Base-by-base conservation (phyloP, 305 asterid genomes). In the Plantago rigida region DNA sequence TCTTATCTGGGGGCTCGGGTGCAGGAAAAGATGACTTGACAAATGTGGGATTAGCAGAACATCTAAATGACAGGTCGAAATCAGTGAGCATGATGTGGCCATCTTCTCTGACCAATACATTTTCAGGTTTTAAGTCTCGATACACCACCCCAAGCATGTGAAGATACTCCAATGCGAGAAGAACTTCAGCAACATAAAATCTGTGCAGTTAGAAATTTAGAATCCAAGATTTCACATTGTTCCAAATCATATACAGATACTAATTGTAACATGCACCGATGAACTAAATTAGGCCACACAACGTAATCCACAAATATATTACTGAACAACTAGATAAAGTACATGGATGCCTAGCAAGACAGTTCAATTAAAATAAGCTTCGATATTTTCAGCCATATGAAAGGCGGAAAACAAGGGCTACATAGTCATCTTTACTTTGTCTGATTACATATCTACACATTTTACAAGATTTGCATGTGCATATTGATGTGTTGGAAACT, bases 11-110 rank as follows among this genome's bases (percentile, higher is more conserved):
- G 46, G 79, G 77, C 59, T 68, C 77, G 19, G 54, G 24, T 49
- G 50, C 60, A 3, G 81, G 85, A 31, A 89, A 71, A 45, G 86
- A 71, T 15, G 89, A 70, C 62, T 73, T 75, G 51, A 84, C 76
- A 46, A 85, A 66, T 56, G 68, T 79, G 1, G 89, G 85, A 45
- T 79, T 83, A 15, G 74, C 87, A 2, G 81, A 65, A 67, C 96
- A 86, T 64, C 84, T 75, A 9, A 86, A 87, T 29, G 94, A 86
- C 54, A 84, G 61, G 60, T 91, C 95, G 42, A 91, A 91, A 71
- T 91, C 98, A 1, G 95, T 74, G 63, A 91, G 94, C 95, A 92
- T 88, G 67, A 92, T 88, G 72, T 92, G 99, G 36, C 99, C 99
- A 60, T 88, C 93, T 88, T 83, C 94, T 56, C 94, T 75, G 17